A percentile compares a stretch with the other conserved stretches of the same genome.
Conservation (phyloP, 2,329 filamentous ascomycete species). For the Penicillium aurantiogriseum region DNA sequence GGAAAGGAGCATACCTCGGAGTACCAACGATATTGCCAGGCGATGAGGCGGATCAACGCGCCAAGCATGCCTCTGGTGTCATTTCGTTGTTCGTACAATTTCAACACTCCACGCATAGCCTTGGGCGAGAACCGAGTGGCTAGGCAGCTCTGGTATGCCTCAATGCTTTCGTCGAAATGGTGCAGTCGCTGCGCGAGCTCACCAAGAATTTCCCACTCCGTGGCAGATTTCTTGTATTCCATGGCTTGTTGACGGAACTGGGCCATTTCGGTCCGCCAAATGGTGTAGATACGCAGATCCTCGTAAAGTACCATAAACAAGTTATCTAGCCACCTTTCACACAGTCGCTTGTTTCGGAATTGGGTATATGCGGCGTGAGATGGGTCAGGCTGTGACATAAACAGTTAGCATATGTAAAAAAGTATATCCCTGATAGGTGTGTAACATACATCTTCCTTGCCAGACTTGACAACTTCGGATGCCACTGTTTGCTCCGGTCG, state of each 20-base stretch:
- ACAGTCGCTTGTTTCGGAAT: slow-evolving; percentile 95
- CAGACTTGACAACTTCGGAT: slow-evolving; percentile 72
- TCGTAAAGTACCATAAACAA: slow-evolving; percentile 99
- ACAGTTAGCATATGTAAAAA: slow-evolving; percentile 15
- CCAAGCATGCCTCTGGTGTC: slow-evolving; percentile 79
- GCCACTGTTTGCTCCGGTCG: slow-evolving; percentile 77
- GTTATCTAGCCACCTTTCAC: slow-evolving; percentile 96
- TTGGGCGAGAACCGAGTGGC: slow-evolving; percentile 89
- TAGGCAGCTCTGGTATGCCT: slow-evolving; percentile 88
- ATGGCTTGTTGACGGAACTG: slow-evolving; percentile 91
- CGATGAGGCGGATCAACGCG: slow-evolving; percentile 85
- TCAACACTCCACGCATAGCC: slow-evolving; percentile 80
- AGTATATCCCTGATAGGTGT: background rate
- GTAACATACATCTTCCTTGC: slow-evolving; percentile 64
- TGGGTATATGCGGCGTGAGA: slow-evolving; percentile 76
- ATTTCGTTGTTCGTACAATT: slow-evolving; percentile 72
- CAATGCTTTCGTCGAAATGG: slow-evolving; percentile 84
- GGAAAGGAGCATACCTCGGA: slow-evolving; percentile 64
- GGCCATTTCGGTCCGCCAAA: slow-evolving; percentile 97
- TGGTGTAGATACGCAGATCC: slow-evolving; percentile 95
- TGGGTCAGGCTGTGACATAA: slow-evolving; percentile 53
- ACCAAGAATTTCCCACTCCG: slow-evolving; percentile 97
- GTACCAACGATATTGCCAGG: slow-evolving; percentile 99
- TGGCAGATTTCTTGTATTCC: slow-evolving; percentile 93
- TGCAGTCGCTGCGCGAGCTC: slow-evolving; percentile 90